Evolutionary conservation across 2,329 filamentous ascomycete genomes (phyloP).

Genomic region (Aspergillus sergii): DNA sequence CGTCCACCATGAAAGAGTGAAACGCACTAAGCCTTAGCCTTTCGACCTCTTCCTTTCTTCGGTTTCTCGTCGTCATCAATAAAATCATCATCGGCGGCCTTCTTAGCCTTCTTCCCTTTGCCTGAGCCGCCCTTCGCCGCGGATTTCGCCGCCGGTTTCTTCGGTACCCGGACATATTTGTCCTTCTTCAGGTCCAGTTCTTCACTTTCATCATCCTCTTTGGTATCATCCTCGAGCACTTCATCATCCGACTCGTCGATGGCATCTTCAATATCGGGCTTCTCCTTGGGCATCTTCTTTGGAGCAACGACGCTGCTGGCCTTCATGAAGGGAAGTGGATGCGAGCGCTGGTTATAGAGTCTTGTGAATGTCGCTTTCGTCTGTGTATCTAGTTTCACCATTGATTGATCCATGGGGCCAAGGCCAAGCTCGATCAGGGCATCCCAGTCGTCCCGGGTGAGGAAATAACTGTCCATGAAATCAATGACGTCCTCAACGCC

Average conservation of each 20-base stretch:
- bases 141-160: constrained; percentile 63
- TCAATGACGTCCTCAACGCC: constrained; percentile 81
- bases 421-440: constrained; percentile 88
- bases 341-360: constrained; percentile 82
- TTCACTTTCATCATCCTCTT: constrained; percentile 69
- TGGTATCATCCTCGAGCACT: constrained; percentile 54
- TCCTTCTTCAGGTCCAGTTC: constrained; percentile 88
- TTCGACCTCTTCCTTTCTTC: constrained; percentile 50
- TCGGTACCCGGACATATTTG: constrained; percentile 93
- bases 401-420: constrained; percentile 76
- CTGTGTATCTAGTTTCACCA: constrained; percentile 77
- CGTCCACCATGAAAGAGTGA: not conserved
- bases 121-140: constrained; percentile 48
- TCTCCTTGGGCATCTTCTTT: constrained; percentile 71
- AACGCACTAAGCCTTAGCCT: constrained; percentile 29
- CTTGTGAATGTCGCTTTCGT: constrained; percentile 89
- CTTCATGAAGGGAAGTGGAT: constrained; percentile 96
- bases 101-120: constrained; percentile 57
- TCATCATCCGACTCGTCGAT: constrained; percentile 87
- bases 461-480: constrained; percentile 94
- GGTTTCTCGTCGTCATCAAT: constrained; percentile 51
- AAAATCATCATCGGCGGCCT: constrained; percentile 34
- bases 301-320: constrained; percentile 74
- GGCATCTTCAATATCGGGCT: constrained; percentile 92
- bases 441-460: constrained; percentile 94